A percentile compares a stretch with the other conserved stretches of the same genome.
phyloP scores from a whole-genome alignment of 1,139 yeast species.

The Geotrichum reessii region DNA sequence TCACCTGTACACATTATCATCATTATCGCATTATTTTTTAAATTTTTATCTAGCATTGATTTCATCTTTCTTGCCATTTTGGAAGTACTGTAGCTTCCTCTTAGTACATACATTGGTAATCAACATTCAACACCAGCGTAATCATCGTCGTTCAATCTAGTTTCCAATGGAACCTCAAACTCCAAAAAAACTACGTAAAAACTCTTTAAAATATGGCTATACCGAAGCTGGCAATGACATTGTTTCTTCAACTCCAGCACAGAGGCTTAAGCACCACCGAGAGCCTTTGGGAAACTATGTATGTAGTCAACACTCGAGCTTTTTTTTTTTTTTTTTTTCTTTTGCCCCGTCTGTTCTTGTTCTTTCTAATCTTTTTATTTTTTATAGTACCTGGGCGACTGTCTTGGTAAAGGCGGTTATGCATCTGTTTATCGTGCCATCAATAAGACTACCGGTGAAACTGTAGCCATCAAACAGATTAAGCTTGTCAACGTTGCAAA shows the following conservation, averaged over 20 bases:
- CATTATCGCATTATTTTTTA: not conserved
- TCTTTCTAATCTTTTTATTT: not conserved
- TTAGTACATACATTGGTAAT: not conserved
- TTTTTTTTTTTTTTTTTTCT: not conserved
- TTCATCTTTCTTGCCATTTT: not conserved
- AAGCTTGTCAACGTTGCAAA: slow-evolving; percentile 42
- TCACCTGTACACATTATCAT: not conserved
- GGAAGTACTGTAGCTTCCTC: not conserved
- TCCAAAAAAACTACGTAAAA: slow-evolving; percentile 15
- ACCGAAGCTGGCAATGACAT: slow-evolving; percentile 13
- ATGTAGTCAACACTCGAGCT: not conserved
- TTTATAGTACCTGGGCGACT: slow-evolving; percentile 43
- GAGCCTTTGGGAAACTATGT: slow-evolving; percentile 16
- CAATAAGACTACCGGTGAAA: slow-evolving; percentile 57
- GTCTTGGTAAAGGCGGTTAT: slow-evolving; percentile 74
- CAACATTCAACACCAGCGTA: not conserved
- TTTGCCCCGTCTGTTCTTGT: not conserved
- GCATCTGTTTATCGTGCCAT: slow-evolving; percentile 69
- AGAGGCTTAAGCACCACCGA: slow-evolving; percentile 8
- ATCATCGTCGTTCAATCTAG: not conserved
- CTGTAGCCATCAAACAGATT: slow-evolving; percentile 83
- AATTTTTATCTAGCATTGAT: not conserved
- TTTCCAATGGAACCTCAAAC: slow-evolving; percentile 16
- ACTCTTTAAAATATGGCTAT: slow-evolving; percentile 14
- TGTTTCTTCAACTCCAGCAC: slow-evolving; percentile 18